These are phyloP conservation scores for Sordariomycetes sp. DNA, from an alignment of 2,329 filamentous ascomycete genomes.

Conservation along the genomic window DNA sequence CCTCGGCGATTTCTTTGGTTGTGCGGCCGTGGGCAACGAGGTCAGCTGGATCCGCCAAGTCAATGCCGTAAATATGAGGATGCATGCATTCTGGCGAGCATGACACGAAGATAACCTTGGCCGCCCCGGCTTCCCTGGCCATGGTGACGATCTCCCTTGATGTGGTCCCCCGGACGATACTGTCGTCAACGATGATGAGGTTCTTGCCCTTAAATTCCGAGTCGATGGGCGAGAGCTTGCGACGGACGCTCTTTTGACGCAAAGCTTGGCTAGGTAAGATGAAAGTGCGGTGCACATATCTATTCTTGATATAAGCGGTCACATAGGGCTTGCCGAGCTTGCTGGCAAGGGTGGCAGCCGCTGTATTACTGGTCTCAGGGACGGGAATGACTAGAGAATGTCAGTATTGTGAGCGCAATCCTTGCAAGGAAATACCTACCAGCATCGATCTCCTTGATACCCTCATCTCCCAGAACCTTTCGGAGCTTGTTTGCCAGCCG, in stretches of 20 bases:
- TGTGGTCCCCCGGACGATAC: conserved; percentile 67
- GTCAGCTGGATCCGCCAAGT: conserved; percentile 32
- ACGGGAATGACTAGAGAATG: conserved; percentile 62
- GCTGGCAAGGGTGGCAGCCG: conserved; percentile 68
- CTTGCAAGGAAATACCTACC: conserved; percentile 14
- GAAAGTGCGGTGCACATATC: conserved; percentile 82
- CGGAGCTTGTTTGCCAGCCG: conserved; percentile 68
- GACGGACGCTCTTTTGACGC: conserved; percentile 75
- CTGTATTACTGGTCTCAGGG: conserved; percentile 64
- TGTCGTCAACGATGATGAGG: conserved; percentile 82
- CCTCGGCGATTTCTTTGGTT: conserved; percentile 26
- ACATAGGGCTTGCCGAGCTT: conserved; percentile 67
- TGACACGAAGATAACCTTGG: conserved; percentile 72
- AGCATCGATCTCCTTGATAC: conserved; percentile 68
- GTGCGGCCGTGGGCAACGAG: conserved; percentile 32
- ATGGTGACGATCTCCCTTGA: conserved; percentile 53
- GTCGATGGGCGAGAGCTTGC: conserved; percentile 82
- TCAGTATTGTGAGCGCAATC: neutral
- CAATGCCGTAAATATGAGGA: conserved; percentile 62
- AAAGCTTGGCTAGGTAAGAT: conserved; percentile 62
- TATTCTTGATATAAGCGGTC: conserved; percentile 81
- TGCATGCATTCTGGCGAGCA: conserved; percentile 78
- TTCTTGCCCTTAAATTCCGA: conserved; percentile 75
- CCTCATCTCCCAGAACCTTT: conserved; percentile 56
- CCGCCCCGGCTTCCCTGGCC: conserved; percentile 76